Base-by-base conservation (phyloP, 2,329 filamentous ascomycete species). In the Penicillium oxalicum region DNA sequence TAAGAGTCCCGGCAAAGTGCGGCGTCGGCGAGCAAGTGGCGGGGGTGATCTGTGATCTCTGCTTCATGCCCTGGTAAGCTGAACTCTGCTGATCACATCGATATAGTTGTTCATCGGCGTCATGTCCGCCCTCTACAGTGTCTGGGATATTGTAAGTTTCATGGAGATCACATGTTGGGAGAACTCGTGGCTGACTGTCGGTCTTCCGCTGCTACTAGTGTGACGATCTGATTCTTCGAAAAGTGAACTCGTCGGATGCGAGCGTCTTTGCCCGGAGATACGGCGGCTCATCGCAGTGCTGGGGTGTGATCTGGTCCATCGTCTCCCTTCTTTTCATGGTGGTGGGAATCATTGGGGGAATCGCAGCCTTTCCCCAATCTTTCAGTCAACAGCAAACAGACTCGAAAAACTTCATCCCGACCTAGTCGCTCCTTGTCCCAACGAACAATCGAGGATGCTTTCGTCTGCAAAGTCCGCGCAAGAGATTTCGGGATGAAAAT, bases 211-310 rank as follows among this genome's bases (percentile, higher is more conserved):
- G 18, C 18, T 6, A 7, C 7, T 39, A 80, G 76, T 90, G 86
- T 67, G 87, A 91, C 62, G 87, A 91, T 58, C 74, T 91, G 29
- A 89, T 91, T 56, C 72, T 90, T 4, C 79, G 87, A 50, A 91
- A 90, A 70, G 85, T 91, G 44, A 90, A 91, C 67, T 82, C 78
- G 24, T 89, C 86, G 4, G 87, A 91, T 62, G 86, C 87, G 5
- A 87, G 83, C 57, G 84, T 89, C 28, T 91, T 91, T 59, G 86
- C 87, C 6, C 77, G 88, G 68, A 77, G 82, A 24, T 91, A 91
- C 58, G 87, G 87, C 9, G 87, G 87, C 33, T 89, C 85, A 0
- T 88, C 85, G 1, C 84, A 86, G 61, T 90, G 86, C 74, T 90
- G 87, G 87, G 87, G 87, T 7, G 74, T 90, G 11, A 79, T 89